Evolutionary conservation across 805 yeast species (phyloP).

Genomic region (Citeromyces matritensis): DNA sequence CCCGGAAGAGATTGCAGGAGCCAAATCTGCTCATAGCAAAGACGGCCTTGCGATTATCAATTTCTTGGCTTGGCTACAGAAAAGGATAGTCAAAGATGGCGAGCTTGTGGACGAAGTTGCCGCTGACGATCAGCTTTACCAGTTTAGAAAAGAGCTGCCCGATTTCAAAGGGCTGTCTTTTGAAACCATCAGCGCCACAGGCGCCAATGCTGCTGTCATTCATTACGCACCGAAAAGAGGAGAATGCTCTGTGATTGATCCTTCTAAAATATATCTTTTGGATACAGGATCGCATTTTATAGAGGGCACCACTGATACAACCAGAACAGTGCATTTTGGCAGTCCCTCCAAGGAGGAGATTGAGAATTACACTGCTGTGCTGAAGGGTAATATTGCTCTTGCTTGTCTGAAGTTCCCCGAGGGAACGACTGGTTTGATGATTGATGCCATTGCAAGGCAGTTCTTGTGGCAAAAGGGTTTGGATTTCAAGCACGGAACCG

Average conservation of each 20-base stretch:
- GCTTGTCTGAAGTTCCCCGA: slow-evolving; percentile 71
- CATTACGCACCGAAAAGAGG: slow-evolving; percentile 61
- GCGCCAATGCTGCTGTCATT: slow-evolving; percentile 60
- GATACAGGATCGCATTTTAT: slow-evolving; percentile 89
- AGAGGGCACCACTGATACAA: slow-evolving; percentile 95
- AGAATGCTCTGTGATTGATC: slow-evolving; percentile 44
- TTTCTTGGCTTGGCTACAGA: slow-evolving; percentile 74
- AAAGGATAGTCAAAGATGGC: slow-evolving; percentile 24
- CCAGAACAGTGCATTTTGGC: slow-evolving; percentile 68
- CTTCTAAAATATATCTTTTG: slow-evolving; percentile 52
- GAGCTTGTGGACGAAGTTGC: slow-evolving; percentile 39
- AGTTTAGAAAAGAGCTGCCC: slow-evolving; percentile 21
- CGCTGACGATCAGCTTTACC: slow-evolving; percentile 38
- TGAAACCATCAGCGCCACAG: slow-evolving; percentile 65
- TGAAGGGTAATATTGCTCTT: slow-evolving; percentile 83
- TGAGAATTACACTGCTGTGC: slow-evolving; percentile 65
- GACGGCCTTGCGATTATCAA: slow-evolving; percentile 71
- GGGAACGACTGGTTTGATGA: slow-evolving; percentile 56
- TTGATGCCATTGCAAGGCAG: slow-evolving; percentile 77
- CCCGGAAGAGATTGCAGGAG: slow-evolving; percentile 52
- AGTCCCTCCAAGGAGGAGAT: slow-evolving; percentile 41
- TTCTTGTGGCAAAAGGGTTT: slow-evolving; percentile 71
- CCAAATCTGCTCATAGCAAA: slow-evolving; percentile 60
- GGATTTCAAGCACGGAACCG: slow-evolving; percentile 89
- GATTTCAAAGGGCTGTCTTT: slow-evolving; percentile 58